Conservation (phyloP, 2,329 filamentous ascomycete genomes). For the Thermothelomyces thermophilus region DNA sequence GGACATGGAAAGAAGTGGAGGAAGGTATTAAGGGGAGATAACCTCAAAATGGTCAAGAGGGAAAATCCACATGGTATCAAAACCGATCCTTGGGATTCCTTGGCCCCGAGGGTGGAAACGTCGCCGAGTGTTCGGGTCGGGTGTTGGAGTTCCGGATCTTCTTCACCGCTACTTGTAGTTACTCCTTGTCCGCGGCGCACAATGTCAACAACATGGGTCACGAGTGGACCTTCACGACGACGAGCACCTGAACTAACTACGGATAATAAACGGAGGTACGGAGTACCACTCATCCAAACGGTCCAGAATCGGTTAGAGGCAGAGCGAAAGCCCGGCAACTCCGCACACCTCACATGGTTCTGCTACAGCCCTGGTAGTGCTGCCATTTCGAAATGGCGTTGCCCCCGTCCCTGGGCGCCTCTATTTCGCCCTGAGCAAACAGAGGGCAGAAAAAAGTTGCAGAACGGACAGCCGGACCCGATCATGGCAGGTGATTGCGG, state of each 20-base stretch:
- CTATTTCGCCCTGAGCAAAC: too few species aligned
- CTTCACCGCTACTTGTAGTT: slow-evolving; percentile 18
- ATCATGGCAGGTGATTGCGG: neutral
- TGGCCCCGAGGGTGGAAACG: slow-evolving; percentile 17
- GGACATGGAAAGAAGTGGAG: neutral
- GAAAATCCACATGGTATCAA: slow-evolving; percentile 9
- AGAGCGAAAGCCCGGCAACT: too few species aligned
- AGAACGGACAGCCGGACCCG: neutral
- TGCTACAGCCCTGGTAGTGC: neutral
- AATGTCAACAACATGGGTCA: slow-evolving; percentile 1
- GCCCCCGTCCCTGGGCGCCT: too few species aligned
- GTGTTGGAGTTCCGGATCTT: slow-evolving; percentile 6
- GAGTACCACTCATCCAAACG: neutral
- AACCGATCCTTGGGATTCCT: slow-evolving; percentile 18
- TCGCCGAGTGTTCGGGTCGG: slow-evolving; percentile 1
- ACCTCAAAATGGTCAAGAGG: neutral
- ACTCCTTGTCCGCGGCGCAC: slow-evolving; percentile 8
- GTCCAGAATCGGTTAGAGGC: too few species aligned
- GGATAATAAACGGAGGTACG: too few species aligned
- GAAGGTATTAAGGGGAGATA: neutral
- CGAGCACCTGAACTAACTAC: neutral
- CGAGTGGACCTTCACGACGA: neutral
- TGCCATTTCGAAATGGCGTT: too few species aligned
- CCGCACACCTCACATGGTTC: slow-evolving; percentile 1
- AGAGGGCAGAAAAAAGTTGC: neutral